Evolutionary conservation across 1,139 yeast genomes (phyloP).

Genomic region (Yamadazyma diddensiae): DNA sequence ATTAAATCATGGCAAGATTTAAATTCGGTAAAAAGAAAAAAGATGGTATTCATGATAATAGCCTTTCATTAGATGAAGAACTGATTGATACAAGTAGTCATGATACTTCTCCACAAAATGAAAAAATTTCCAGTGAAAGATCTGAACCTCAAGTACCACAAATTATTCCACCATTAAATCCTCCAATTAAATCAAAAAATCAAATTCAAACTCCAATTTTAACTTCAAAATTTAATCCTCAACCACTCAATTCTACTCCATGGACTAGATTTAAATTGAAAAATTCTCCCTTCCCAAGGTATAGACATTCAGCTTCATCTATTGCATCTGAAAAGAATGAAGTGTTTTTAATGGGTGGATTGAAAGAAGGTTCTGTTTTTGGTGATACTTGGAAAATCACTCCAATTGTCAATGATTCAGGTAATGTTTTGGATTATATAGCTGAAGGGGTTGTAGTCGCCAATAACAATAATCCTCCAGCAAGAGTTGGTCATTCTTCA

Average conservation of each 20-base stretch:
- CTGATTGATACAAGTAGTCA: conserved; percentile 6
- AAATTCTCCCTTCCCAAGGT: conserved; percentile 89
- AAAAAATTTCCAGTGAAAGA: no score
- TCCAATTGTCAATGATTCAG: conserved; percentile 33
- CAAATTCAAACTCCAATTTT: conserved; percentile 5
- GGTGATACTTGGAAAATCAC: conserved; percentile 89
- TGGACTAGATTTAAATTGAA: conserved; percentile 73
- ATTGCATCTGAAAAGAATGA: conserved; percentile 78
- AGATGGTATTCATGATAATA: conserved; percentile 10
- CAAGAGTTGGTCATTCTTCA: conserved; percentile 95
- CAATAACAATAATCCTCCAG: conserved; percentile 70
- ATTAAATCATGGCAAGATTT: conserved; percentile 15
- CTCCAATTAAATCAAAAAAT: background rate
- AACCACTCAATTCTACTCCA: conserved; percentile 42
- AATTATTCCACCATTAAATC: background rate
- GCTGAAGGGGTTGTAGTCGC: conserved; percentile 63
- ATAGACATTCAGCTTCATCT: conserved; percentile 85
- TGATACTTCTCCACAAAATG: background rate
- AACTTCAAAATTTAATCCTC: conserved; percentile 2
- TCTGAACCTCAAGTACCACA: background rate
- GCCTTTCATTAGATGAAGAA: conserved; percentile 14
- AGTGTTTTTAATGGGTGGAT: conserved; percentile 89
- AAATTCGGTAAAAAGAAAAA: conserved; percentile 16
- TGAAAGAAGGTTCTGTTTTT: conserved; percentile 87
- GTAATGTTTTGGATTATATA: conserved; percentile 33